phyloP scores from a whole-genome alignment of 1,139 yeast species.

The Magnusiomyces tetraspermus region DNA sequence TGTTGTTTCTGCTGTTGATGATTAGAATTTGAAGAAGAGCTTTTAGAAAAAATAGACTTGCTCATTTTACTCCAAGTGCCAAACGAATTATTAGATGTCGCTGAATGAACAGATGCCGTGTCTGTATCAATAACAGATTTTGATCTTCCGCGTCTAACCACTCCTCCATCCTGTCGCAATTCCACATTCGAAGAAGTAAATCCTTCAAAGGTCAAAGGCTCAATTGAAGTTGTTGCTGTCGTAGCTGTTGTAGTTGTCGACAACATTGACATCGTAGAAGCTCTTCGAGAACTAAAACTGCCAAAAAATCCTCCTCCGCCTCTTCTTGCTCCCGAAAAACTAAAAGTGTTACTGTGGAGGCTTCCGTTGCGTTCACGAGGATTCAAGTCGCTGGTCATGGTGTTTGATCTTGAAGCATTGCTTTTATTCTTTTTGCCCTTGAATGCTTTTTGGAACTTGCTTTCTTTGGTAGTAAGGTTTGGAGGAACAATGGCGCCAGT shows the following conservation, averaged over 20 bases:
- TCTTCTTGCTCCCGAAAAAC: constrained; percentile 8
- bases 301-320: background rate
- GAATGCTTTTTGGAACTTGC: no score
- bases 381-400: background rate
- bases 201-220: constrained; percentile 15
- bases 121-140: constrained; percentile 13
- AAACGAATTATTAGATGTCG: constrained; percentile 25
- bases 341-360: constrained; percentile 6
- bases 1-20: background rate
- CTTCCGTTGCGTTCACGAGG: background rate
- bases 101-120: constrained; percentile 21
- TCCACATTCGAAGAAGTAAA: constrained; percentile 11
- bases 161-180: background rate
- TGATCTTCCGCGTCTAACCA: constrained; percentile 7
- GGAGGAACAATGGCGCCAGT: constrained; percentile 7
- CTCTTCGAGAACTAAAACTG: constrained; percentile 3
- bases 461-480: constrained; percentile 2
- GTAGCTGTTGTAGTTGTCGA: no score
- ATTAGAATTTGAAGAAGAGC: background rate
- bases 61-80: constrained; percentile 22
- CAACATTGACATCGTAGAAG: no score
- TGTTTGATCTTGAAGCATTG: background rate
- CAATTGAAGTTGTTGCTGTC: no score
- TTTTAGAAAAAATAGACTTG: constrained; percentile 13
- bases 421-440: background rate